Conservation (phyloP, 2,329 filamentous ascomycete species). For the Penicillium fuscoglaucum region DNA sequence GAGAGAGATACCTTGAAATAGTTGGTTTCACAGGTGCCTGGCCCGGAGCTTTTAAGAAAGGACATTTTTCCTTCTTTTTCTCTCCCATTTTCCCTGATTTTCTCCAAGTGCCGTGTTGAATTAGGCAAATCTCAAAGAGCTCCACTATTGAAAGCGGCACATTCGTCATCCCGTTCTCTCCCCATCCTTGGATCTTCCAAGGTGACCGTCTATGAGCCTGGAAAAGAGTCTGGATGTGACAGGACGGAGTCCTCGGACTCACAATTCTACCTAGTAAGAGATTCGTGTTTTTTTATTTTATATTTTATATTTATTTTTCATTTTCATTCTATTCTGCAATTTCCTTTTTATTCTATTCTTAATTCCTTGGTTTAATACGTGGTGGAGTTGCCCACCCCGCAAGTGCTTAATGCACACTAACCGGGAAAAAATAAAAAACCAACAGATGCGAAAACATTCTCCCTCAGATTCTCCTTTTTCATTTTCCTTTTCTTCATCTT, state of each 20-base stretch:
- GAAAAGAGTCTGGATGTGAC: too few relatives aligned
- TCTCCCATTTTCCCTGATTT: neutral
- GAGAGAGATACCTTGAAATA: conserved; percentile 7
- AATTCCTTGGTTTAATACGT: too few relatives aligned
- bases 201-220: neutral
- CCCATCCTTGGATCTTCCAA: neutral
- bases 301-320: neutral
- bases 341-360: neutral
- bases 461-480: conserved; percentile 18
- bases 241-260: neutral
- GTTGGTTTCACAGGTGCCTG: conserved; percentile 24
- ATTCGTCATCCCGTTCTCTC: conserved; percentile 8
- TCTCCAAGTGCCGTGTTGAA: neutral
- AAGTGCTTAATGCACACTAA: conserved; percentile 14
- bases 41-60: conserved; percentile 7
- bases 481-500: conserved; percentile 23
- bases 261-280: neutral
- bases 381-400: conserved; percentile 9
- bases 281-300: neutral
- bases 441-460: conserved; percentile 16
- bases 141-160: conserved; percentile 10
- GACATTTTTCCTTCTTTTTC: neutral
- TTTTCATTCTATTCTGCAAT: neutral
- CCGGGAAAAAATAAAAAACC: neutral
- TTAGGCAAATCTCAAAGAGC: neutral